A percentile compares a stretch with the other conserved stretches of the same genome.
Evolutionary conservation across 345 rosid genomes (phyloP).

Genomic region (Cardiospermum halicacabum): DNA sequence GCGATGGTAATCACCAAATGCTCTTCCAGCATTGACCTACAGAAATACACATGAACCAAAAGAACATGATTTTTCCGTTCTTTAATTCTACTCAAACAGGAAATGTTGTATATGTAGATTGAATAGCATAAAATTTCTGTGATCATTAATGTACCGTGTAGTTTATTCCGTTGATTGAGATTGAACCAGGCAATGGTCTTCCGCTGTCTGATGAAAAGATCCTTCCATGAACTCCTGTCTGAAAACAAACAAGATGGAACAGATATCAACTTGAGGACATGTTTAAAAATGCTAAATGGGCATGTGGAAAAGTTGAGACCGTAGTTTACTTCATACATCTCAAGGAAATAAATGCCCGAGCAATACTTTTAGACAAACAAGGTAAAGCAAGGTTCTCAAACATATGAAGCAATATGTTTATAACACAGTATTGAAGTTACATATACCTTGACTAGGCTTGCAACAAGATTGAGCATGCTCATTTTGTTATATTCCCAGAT

Average conservation of each 20-base stretch:
- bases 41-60: conserved; percentile 12
- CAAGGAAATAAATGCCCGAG: conserved; percentile 2
- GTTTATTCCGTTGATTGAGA: conserved; percentile 68
- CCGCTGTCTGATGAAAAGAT: conserved; percentile 73
- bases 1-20: conserved; percentile 74
- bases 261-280: conserved; percentile 2
- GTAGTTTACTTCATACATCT: not conserved
- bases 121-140: not conserved
- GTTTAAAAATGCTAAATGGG: not conserved
- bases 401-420: not conserved
- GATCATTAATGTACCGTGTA: conserved; percentile 44
- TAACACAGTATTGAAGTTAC: not conserved
- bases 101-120: not conserved
- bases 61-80: not conserved
- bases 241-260: conserved; percentile 13
- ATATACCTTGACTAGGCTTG: conserved; percentile 73
- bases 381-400: not conserved
- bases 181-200: conserved; percentile 68
- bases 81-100: not conserved
- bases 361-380: not conserved
- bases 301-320: not conserved
- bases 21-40: conserved; percentile 64
- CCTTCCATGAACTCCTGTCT: conserved; percentile 94
- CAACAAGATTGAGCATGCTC: conserved; percentile 91
- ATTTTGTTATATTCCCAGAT: conserved; percentile 84